Base-by-base conservation (phyloP, 2,329 filamentous ascomycete genomes). In the Zymoseptoria pseudotritici region DNA sequence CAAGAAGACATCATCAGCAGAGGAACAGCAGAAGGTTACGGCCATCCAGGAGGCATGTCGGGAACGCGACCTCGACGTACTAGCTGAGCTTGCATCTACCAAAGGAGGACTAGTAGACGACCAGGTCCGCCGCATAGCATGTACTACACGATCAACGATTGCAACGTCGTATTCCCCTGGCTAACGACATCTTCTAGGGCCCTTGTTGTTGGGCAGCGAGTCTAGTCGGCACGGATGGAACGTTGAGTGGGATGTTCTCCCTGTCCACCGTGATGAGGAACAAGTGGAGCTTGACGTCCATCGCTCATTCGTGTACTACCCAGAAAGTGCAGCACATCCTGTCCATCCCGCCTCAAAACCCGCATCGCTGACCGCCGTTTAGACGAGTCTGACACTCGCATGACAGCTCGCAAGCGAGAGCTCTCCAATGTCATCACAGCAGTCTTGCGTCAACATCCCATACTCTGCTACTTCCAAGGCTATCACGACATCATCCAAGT, bases 401-500 rank as follows among this genome's bases (percentile, higher is more conserved):
- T 95, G 59, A 80, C 84, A 53, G 74, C 74, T 51, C 87, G 89
- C 71, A 97, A 94, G 72, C 73, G 80, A 58, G 86, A 94, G 70
- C 83, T 99, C 1, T 93, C 86, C 7, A 78, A 85, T 63, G 81
- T 99, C 55, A 97, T 99, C 69, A 84, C 84, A 56, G 83, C 88
- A 65, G 85, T 95, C 13, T 83, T 99, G 53, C 87, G 95, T 57
- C 83, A 83, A 36, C 83, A 95, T 69, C 91, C 92, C 17, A 86
- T 87, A 72, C 84, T 99, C 42, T 91, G 86, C 78, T 99, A 99
- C 77, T 99, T 99, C 75, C 94, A 99, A 78, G 94, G 94, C 72
- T 99, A 95, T 74, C 94, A 99, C 75, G 94, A 99, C 77, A 97
- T 99, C 70, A 94, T 90, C 68, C 95, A 99, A 76, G 94, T 99